phyloP scores from a whole-genome alignment of 2,329 filamentous ascomycete genomes.

The Alternaria ethzedia region DNA sequence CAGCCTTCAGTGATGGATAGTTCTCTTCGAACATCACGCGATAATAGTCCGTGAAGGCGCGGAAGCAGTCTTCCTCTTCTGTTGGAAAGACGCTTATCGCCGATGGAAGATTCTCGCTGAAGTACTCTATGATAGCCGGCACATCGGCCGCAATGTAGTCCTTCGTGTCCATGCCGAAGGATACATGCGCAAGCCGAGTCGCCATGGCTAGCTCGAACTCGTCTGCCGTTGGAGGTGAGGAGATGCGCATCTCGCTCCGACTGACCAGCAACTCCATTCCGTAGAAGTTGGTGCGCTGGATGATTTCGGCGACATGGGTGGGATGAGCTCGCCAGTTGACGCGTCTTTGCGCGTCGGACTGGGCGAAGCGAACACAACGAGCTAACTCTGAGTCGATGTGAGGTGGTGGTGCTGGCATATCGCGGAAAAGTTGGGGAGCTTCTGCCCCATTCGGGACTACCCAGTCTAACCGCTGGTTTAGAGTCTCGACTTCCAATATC shows the following conservation, averaged over 20 bases:
- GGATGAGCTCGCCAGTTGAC: constrained; percentile 6
- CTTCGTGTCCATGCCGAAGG: background rate
- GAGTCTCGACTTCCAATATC: background rate
- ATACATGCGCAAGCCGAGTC: background rate
- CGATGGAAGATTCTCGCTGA: background rate
- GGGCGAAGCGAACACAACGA: constrained; percentile 12
- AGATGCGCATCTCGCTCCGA: background rate
- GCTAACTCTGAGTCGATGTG: background rate
- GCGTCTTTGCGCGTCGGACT: background rate
- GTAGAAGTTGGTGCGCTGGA: constrained; percentile 7
- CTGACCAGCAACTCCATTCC: background rate
- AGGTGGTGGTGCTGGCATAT: background rate
- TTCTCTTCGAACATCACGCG: background rate
- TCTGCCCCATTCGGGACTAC: background rate
- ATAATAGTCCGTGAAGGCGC: background rate
- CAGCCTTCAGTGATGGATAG: background rate
- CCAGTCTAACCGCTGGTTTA: background rate
- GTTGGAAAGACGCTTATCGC: background rate
- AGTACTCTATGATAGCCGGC: background rate
- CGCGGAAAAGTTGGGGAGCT: background rate
- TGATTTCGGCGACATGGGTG: constrained; percentile 3
- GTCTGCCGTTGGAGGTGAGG: background rate
- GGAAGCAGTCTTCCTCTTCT: background rate
- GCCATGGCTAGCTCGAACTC: background rate
- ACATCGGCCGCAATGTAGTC: background rate